A percentile compares a stretch with the other conserved stretches of the same genome.
Evolutionary conservation across 805 yeast genomes (phyloP).

Genomic region (Candida nitratophila): DNA sequence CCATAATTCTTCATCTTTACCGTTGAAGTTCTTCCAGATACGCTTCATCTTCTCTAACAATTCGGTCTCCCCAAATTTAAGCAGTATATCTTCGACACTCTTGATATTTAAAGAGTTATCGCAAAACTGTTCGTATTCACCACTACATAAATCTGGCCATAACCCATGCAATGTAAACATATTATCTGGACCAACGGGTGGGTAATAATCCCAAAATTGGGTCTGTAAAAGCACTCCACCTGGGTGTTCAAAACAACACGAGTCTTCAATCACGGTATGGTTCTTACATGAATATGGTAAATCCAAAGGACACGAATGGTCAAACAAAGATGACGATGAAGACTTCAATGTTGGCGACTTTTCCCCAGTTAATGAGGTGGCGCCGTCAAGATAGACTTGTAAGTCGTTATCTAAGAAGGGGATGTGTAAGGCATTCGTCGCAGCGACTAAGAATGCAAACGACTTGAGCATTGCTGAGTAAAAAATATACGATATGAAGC

Average conservation of each 20-base stretch:
- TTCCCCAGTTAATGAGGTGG: too few species aligned
- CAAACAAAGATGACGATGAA: neutral
- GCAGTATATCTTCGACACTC: constrained; percentile 40
- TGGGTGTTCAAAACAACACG: constrained; percentile 82
- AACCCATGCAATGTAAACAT: constrained; percentile 78
- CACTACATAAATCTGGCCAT: constrained; percentile 88
- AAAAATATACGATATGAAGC: too few species aligned
- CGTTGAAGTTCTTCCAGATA: constrained; percentile 70
- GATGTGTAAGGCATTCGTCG: too few species aligned
- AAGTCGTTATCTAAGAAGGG: too few species aligned
- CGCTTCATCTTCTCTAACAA: constrained; percentile 49
- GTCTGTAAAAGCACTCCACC: constrained; percentile 81
- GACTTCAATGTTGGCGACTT: too few species aligned
- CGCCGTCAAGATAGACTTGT: too few species aligned
- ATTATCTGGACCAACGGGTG: constrained; percentile 64
- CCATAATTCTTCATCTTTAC: constrained; percentile 71
- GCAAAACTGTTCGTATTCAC: constrained; percentile 76
- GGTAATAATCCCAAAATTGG: constrained; percentile 88
- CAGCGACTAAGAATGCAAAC: too few species aligned
- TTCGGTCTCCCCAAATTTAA: constrained; percentile 38
- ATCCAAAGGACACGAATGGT: constrained; percentile 42
- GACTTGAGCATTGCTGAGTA: too few species aligned
- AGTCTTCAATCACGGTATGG: constrained; percentile 43
- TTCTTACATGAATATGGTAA: constrained; percentile 58
- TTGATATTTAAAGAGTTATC: constrained; percentile 49